A percentile compares a stretch with the other conserved stretches of the same genome.
Conservation (phyloP, 2,329 filamentous ascomycete genomes). For the Cladophialophora immunda region DNA sequence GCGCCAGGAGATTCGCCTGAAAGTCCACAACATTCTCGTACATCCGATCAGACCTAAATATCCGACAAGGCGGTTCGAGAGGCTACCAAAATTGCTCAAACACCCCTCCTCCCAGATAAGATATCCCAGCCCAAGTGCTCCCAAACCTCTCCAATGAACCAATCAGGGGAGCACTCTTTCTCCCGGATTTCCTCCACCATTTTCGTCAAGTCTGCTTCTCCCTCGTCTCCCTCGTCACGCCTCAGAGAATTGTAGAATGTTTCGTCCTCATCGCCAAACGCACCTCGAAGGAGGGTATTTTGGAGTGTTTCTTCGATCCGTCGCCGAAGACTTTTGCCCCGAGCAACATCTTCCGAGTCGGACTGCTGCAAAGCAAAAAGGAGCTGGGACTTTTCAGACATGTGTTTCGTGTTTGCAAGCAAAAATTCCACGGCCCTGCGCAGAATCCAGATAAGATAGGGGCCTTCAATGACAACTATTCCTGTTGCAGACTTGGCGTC, state of each 20-base stretch:
- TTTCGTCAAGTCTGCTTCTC: constrained; percentile 30
- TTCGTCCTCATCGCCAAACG: constrained; percentile 50
- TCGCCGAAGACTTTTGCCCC: constrained; percentile 7
- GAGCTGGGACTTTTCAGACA: constrained; percentile 34
- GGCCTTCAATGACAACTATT: constrained; percentile 47
- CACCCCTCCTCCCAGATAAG: constrained; percentile 42
- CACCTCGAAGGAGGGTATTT: constrained; percentile 51
- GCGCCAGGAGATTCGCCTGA: background rate
- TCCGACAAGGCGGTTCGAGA: background rate
- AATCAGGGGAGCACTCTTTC: constrained; percentile 54
- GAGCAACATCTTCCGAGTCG: background rate
- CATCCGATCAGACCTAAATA: constrained; percentile 2
- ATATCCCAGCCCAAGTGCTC: constrained; percentile 66
- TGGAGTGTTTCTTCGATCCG: constrained; percentile 47
- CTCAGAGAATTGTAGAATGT: constrained; percentile 45
- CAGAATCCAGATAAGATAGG: constrained; percentile 48
- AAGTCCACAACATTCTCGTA: background rate
- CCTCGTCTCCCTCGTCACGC: constrained; percentile 34
- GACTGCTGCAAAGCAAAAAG: constrained; percentile 27
- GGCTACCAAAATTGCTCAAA: constrained; percentile 12
- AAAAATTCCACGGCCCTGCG: constrained; percentile 45
- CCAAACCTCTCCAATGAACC: constrained; percentile 67
- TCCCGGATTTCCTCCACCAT: constrained; percentile 11
- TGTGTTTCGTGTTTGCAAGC: constrained; percentile 25
- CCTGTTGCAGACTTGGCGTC: constrained; percentile 39